Conservation (phyloP, 768 basidiomycete species). For the Infundibulicybe gibba region DNA sequence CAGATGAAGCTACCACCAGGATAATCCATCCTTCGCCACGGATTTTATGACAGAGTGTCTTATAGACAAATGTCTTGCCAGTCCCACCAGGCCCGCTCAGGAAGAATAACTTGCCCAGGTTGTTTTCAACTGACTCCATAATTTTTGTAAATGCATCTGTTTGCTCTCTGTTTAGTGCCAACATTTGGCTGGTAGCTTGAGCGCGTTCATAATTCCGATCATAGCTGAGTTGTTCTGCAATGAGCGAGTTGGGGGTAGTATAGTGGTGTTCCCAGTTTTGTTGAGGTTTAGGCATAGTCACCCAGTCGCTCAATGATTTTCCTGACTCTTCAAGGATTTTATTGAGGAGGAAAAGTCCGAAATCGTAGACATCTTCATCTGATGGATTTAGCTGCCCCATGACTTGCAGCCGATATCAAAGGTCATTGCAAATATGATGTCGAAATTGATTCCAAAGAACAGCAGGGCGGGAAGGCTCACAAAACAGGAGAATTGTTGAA, state of each 20-base stretch:
- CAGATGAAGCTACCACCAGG: conserved; percentile 39
- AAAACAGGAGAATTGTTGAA: conserved; percentile 28
- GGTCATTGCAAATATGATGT: conserved; percentile 36
- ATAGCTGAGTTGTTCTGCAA: background rate
- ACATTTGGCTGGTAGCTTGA: background rate
- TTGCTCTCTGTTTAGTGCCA: background rate
- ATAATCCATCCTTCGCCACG: conserved; percentile 19
- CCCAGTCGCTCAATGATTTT: background rate
- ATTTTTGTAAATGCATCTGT: background rate
- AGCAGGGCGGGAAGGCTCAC: conserved; percentile 23
- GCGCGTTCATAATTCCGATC: background rate
- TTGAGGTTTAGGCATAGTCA: background rate
- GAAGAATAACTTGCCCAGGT: conserved; percentile 20
- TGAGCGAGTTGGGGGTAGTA: background rate
- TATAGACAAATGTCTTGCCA: conserved; percentile 33
- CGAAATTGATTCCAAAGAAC: conserved; percentile 35
- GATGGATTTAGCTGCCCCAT: conserved; percentile 2
- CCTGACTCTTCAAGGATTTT: background rate
- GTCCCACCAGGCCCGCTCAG: conserved; percentile 32
- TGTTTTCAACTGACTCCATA: background rate
- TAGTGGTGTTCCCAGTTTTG: background rate
- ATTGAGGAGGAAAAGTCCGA: background rate
- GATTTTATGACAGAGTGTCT: conserved; percentile 19
- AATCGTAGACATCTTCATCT: conserved; percentile 9
- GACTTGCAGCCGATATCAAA: conserved; percentile 17